Base-by-base conservation (phyloP, 257 asterid genomes). In the Plantago major region DNA sequence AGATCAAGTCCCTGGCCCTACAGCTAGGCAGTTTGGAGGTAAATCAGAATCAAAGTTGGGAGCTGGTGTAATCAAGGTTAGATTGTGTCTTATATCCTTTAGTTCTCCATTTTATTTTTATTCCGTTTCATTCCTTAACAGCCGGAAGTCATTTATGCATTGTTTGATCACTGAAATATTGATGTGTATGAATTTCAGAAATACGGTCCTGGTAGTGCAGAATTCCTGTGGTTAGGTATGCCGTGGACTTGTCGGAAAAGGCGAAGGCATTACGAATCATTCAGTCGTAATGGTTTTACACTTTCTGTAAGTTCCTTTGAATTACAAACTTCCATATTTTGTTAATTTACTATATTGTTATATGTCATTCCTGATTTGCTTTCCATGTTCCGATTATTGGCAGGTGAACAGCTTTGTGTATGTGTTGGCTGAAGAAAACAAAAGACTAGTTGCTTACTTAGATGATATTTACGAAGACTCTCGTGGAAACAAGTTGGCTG, bases 381-480 rank as follows among this genome's bases (percentile, higher is more conserved):
- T 51, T 38, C 4, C 40, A 13, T 28, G 9, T 60, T 46, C 42
- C 51, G 38, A 26, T 38, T 22, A 30, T 43, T 64, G 64, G 42
- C 84, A 90, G 98, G 86, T 72, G 70, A 82, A 84, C 30, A 82
- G 85, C 47, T 90, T 90, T 73, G 91, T 88, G 3, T 88, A 74
- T 70, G 91, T 90, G 12, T 79, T 90, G 73, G 96, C 88, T 42
- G 98, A 88, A 76, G 89, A 82, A 68, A 78, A 63, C 65, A 83
- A 83, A 60, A 70, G 84, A 30, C 95, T 88, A 48, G 86, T 90
- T 59, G 96, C 96, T 60, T 81, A 90, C 78, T 63, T 90, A 61
- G 89, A 88, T 60, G 98, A 90, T 72, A 80, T 88, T 77, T 90
- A 83, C 52, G 96, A 90, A 74, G 96, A 90, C 75, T 51, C 62